phyloP scores from a whole-genome alignment of 2,329 filamentous ascomycete genomes.

The Beauveria sp. region DNA sequence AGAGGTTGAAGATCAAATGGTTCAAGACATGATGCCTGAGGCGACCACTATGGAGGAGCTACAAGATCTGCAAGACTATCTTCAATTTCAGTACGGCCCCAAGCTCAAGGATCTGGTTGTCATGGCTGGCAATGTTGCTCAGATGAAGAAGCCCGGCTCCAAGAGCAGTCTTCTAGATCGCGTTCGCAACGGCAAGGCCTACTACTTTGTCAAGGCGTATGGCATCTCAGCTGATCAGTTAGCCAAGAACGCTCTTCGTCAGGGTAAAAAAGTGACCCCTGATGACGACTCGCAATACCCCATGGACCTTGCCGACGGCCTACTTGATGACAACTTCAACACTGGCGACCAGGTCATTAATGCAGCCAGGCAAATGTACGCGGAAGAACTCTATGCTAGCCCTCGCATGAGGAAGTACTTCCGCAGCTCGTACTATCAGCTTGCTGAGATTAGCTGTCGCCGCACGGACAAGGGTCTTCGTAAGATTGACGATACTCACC shows the following conservation, averaged over 20 bases:
- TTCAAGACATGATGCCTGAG: slow-evolving; percentile 73
- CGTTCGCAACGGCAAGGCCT: slow-evolving; percentile 70
- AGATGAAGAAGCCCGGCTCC: slow-evolving; percentile 73
- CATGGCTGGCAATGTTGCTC: slow-evolving; percentile 54
- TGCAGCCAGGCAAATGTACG: slow-evolving; percentile 78
- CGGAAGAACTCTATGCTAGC: slow-evolving; percentile 81
- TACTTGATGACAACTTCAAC: slow-evolving; percentile 64
- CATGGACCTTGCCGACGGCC: slow-evolving; percentile 76
- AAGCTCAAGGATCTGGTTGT: slow-evolving; percentile 74
- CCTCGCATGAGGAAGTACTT: slow-evolving; percentile 86
- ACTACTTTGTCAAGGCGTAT: slow-evolving; percentile 78
- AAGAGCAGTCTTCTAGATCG: slow-evolving; percentile 76
- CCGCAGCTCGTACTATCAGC: slow-evolving; percentile 73
- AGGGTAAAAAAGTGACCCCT: slow-evolving; percentile 70
- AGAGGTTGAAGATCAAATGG: slow-evolving; percentile 61
- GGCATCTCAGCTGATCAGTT: slow-evolving; percentile 85
- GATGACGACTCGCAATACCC: slow-evolving; percentile 78
- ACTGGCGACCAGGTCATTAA: slow-evolving; percentile 69
- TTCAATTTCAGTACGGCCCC: slow-evolving; percentile 85
- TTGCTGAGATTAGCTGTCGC: slow-evolving; percentile 76
- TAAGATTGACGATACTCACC: slow-evolving; percentile 89
- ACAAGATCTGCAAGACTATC: slow-evolving; percentile 91
- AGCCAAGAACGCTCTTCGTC: slow-evolving; percentile 74
- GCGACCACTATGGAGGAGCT: slow-evolving; percentile 89
- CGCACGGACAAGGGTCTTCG: slow-evolving; percentile 91